Evolutionary conservation across 2,329 filamentous ascomycete species (phyloP), one percentile per base, ranked within the genome.

Genomic region (Monilinia laxa): DNA sequence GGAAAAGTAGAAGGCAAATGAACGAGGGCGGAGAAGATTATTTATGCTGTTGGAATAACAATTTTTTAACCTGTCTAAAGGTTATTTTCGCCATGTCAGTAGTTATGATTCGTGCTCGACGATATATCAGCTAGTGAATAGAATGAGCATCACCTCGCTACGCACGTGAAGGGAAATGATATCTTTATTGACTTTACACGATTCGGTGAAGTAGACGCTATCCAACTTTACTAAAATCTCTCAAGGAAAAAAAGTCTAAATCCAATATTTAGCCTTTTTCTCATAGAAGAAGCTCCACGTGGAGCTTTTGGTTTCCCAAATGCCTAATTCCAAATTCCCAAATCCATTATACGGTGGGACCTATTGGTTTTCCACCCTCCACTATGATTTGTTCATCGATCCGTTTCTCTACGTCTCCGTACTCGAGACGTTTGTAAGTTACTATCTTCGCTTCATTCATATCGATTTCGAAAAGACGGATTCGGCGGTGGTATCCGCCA

Each of bases 381-480:
- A 90, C 87, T 65, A 90, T 84, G 59, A 89, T 84, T 76, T 89
- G 85, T 73, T 88, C 81, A 72, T 90, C 87, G 59, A 90, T 78
- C 47, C 81, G 82, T 67, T 77, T 79, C 53, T 82, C 78, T 23
- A 76, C 77, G 51, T 87, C 81, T 53, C 85, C 86, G 70, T 85
- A 82, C 76, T 98, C 94, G 20, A 96, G 81, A 60, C 95, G 85
- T 80, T 97, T 98, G 85, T 94, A 99, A 0, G 94, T 99, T 59
- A 85, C 87, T 72, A 99, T 93, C 57, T 92, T 86, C 10, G 90
- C 94, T 68, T 91, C 87, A 75, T 96, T 96, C 79, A 93, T 91
- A 77, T 99, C 94, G 62, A 99, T 87, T 73, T 98, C 94, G 76
- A 95, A 99, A 54, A 99, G 85, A 58, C 95, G 86, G 64, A 97